These are phyloP conservation scores for Ceratocystis colombiana DNA, from an alignment of 2,329 filamentous ascomycete species.

Conservation along the genomic window DNA sequence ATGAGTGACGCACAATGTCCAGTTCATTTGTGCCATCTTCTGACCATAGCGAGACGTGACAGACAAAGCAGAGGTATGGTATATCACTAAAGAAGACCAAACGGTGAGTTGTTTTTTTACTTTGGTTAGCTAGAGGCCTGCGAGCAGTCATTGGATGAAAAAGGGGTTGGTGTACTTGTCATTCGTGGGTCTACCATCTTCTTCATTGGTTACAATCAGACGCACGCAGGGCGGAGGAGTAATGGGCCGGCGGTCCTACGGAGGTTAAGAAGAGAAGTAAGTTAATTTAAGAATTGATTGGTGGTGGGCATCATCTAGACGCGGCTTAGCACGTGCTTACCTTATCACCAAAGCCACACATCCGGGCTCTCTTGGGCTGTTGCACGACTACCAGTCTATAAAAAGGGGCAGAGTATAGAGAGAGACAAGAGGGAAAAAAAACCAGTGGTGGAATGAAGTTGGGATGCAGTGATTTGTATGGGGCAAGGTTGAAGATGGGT, in stretches of 20 bases:
- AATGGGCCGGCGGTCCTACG: slow-evolving; percentile 82
- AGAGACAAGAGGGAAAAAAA: not conserved
- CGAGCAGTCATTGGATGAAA: not conserved
- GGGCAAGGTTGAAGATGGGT: slow-evolving; percentile 12
- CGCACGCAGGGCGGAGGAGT: slow-evolving; percentile 89
- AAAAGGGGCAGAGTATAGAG: not conserved
- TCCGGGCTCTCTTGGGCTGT: slow-evolving; percentile 83
- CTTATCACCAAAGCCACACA: slow-evolving; percentile 99
- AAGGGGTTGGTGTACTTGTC: slow-evolving; percentile 19
- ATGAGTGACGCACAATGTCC: slow-evolving; percentile 54
- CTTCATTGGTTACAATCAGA: slow-evolving; percentile 64
- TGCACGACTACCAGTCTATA: slow-evolving; percentile 67
- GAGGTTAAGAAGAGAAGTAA: not conserved
- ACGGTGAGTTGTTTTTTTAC: not conserved
- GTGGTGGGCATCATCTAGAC: not conserved
- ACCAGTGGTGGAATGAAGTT: not conserved
- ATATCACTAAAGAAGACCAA: slow-evolving; percentile 44
- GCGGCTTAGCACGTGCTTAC: slow-evolving; percentile 38
- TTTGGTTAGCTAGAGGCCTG: not conserved
- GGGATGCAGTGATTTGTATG: not conserved
- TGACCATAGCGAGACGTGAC: slow-evolving; percentile 59
- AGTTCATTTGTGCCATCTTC: slow-evolving; percentile 56
- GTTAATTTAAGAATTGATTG: not conserved
- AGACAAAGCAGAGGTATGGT: slow-evolving; percentile 42
- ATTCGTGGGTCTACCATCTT: slow-evolving; percentile 48